Base-by-base conservation (phyloP, 2,329 filamentous ascomycete species). In the Claviceps citrina region DNA sequence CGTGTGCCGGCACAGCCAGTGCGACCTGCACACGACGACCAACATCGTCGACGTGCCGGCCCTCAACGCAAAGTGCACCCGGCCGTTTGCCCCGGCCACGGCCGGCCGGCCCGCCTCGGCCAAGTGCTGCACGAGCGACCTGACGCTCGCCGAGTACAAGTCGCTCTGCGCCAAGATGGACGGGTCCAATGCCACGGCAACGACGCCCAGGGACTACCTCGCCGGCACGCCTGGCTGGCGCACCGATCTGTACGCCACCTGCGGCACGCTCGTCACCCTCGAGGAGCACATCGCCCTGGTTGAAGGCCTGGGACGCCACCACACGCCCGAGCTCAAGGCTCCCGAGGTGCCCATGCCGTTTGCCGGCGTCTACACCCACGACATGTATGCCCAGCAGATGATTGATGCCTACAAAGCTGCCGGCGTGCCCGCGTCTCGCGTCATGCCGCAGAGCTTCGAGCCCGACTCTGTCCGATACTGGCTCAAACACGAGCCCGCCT, bases 271-370 rank as follows among this genome's bases (percentile, higher is more conserved):
- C 22, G 60, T 78, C 52, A 69, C 68, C 0, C 69, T 78, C 47
- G 65, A 73, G 47, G 71, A 78, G 46, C 78, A 74, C 57, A 78
- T 84, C 49, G 57, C 63, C 26, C 56, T 79, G 30, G 68, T 76
- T 37, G 64, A 80, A 47, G 55, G 58, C 2, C 63, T 73, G 31
- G 76, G 72, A 28, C 63, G 79, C 8, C 68, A 74, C 47, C 81
- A 78, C 58, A 78, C 73, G 0, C 70, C 75, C 5, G 78, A 82
- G 58, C 66, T 81, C 25, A 84, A 84, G 64, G 73, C 71, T 0
- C 78, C 73, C 27, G 63, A 71, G 47, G 73, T 83, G n/a, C 53
- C 65, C n/a, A 83, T 84, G 78, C 80, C 80, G 0, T 84, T 80
- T 54, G 53, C 64, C 32, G 66, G 65, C 24, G 53, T 67, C 52